Evolutionary conservation across 805 yeast genomes (phyloP).

Genomic region (Vanderwaltozyma polyspora): DNA sequence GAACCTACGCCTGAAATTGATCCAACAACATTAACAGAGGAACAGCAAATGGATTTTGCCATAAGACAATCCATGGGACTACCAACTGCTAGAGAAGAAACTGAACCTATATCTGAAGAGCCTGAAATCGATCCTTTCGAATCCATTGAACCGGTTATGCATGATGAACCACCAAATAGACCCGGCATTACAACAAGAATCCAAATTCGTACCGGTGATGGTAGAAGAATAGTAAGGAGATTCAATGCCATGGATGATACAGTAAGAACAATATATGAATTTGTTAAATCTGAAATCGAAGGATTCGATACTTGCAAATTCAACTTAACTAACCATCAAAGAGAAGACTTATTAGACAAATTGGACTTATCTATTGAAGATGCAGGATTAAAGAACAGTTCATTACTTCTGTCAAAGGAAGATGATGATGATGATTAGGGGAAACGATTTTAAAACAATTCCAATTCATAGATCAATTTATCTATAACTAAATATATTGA

Average conservation of each 20-base stretch:
- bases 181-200: slow-evolving; percentile 58
- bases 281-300: slow-evolving; percentile 49
- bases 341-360: slow-evolving; percentile 44
- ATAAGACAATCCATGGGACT: slow-evolving; percentile 50
- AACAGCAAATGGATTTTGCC: slow-evolving; percentile 72
- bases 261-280: slow-evolving; percentile 50
- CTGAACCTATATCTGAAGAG: slow-evolving; percentile 3
- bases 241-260: slow-evolving; percentile 44
- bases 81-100: slow-evolving; percentile 8
- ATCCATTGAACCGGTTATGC: slow-evolving; percentile 38
- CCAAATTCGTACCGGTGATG: slow-evolving; percentile 82
- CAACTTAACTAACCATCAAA: slow-evolving; percentile 42
- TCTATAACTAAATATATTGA: no score
- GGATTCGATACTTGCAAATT: slow-evolving; percentile 35
- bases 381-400: slow-evolving; percentile 75
- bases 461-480: no score
- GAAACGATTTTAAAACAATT: no score
- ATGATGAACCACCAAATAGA: slow-evolving; percentile 50
- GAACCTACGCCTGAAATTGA: slow-evolving; percentile 49
- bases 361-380: slow-evolving; percentile 52
- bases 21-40: slow-evolving; percentile 61
- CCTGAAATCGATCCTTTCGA: slow-evolving; percentile 35
- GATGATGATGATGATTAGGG: slow-evolving; percentile 10
- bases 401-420: slow-evolving; percentile 52
- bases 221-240: slow-evolving; percentile 67